A percentile compares a stretch with the other conserved stretches of the same genome.
These are phyloP conservation scores for Diutina ranongensis DNA, from an alignment of 1,139 yeast species.

Conservation along the genomic window DNA sequence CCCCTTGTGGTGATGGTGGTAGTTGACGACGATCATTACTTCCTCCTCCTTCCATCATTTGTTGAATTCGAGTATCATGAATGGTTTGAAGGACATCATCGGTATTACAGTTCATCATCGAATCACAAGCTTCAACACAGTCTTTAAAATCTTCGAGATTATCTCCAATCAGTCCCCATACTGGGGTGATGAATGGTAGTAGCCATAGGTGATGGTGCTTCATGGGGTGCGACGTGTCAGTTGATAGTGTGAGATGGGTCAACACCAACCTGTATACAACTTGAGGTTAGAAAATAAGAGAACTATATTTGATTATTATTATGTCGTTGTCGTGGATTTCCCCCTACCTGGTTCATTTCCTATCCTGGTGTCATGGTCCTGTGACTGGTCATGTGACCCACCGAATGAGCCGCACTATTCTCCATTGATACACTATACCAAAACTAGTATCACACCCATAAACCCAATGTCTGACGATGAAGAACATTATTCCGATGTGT, in stretches of 20 bases:
- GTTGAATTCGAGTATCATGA: conserved; percentile 3
- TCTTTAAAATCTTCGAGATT: neutral
- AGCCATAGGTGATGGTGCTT: neutral
- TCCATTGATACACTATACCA: neutral
- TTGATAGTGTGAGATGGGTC: neutral
- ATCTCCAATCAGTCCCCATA: conserved; percentile 1
- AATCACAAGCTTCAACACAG: neutral
- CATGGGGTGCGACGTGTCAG: neutral
- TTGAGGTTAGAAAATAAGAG: no score
- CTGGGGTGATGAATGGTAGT: neutral
- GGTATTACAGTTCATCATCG: conserved; percentile 2
- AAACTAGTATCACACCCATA: neutral
- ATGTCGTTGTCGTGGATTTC: no score
- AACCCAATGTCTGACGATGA: neutral
- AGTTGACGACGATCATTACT: neutral
- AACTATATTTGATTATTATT: no score
- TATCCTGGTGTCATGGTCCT: no score
- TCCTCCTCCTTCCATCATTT: conserved; percentile 4
- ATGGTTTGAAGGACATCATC: conserved; percentile 3
- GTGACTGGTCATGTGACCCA: no score
- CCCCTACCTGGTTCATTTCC: no score
- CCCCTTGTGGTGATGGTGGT: no score
- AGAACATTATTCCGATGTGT: conserved; percentile 19
- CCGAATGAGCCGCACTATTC: neutral
- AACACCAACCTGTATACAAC: no score